phyloP scores from a whole-genome alignment of 2,329 filamentous ascomycete species.

The Exserohilum turcica region DNA sequence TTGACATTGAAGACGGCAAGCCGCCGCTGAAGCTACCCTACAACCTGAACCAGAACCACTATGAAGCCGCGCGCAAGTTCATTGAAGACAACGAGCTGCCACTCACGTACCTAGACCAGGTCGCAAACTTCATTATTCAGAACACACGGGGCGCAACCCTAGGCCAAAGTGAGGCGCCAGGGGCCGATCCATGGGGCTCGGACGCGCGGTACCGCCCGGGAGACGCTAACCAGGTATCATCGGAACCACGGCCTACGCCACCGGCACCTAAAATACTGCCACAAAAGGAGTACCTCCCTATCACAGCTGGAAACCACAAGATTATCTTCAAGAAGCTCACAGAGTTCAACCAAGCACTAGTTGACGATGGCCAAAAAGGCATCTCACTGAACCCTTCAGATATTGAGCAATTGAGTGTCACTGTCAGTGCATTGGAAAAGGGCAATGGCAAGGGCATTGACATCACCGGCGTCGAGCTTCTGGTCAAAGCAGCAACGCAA shows the following conservation, averaged over 20 bases:
- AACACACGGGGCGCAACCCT: slow-evolving; percentile 88
- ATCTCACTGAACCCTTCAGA: slow-evolving; percentile 75
- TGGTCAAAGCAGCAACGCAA: slow-evolving; percentile 72
- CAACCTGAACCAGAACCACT: slow-evolving; percentile 90
- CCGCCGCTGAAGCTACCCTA: slow-evolving; percentile 92
- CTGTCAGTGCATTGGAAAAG: slow-evolving; percentile 68
- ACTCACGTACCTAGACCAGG: slow-evolving; percentile 84
- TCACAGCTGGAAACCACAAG: slow-evolving; percentile 71
- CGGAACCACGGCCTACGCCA: slow-evolving; percentile 42
- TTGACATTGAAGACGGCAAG: slow-evolving; percentile 93
- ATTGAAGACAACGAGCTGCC: slow-evolving; percentile 87
- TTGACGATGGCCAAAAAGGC: slow-evolving; percentile 73
- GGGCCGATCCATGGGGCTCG: slow-evolving; percentile 75
- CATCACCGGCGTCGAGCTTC: slow-evolving; percentile 63
- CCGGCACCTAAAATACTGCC: slow-evolving; percentile 68
- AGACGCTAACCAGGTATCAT: slow-evolving; percentile 53
- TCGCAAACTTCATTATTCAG: slow-evolving; percentile 87
- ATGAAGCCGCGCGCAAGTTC: slow-evolving; percentile 89
- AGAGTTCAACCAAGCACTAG: slow-evolving; percentile 74
- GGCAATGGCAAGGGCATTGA: slow-evolving; percentile 46
- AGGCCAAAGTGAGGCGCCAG: slow-evolving; percentile 62
- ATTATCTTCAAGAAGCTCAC: slow-evolving; percentile 77
- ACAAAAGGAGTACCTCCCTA: slow-evolving; percentile 77
- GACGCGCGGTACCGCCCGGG: slow-evolving; percentile 80
- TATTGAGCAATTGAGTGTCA: slow-evolving; percentile 63